Base-by-base conservation (phyloP, 1,139 yeast species). In the Diutina pseudorugosa region DNA sequence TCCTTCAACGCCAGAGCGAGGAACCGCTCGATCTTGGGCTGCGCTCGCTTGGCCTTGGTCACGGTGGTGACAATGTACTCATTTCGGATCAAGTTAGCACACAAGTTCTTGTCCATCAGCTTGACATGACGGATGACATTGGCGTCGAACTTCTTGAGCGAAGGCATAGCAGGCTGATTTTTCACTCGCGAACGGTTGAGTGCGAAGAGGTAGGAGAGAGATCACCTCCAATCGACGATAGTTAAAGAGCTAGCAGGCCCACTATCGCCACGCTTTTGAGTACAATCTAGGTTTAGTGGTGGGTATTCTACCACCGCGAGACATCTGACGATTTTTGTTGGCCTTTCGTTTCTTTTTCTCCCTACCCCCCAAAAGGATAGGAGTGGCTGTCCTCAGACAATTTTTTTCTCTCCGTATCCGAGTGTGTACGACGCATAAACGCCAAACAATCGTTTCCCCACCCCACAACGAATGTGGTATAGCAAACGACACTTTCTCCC, bases 11-110 rank as follows among this genome's bases (percentile, higher is more conserved):
- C 67, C 43, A 60, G 62, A 27, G 72, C 63, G 51, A 74, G 62
- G 56, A 74, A 73, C 53, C 65, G 61, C 62, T 74, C 78, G 52
- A 73, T 67, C 58, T 69, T 66, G n/a, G 69, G 64, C 60, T 74
- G 77, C 21, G 77, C 77, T 55, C 76, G 62, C 58, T 73, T 74
- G 56, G 79, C 79, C 58, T 72, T 73, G 55, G 76, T 64, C 55
- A 70, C 60, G 20, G 77, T 74, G 19, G 79, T 74, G 52, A 73
- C 72, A 20, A 74, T 71, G 54, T 69, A 65, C 53, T 73, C 79
- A 60, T 74, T 73, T 57, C 77, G 76, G 52, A 74, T 67, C 56
- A 74, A 62, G 59, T 71, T 73, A 52, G 79, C 77, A 56, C 74
- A 66, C 53, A 74, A 59, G 64, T 74, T 74, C 62, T 72, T 72